Conservation (phyloP, 306 rosid genomes). For the Biancaea sappan region DNA sequence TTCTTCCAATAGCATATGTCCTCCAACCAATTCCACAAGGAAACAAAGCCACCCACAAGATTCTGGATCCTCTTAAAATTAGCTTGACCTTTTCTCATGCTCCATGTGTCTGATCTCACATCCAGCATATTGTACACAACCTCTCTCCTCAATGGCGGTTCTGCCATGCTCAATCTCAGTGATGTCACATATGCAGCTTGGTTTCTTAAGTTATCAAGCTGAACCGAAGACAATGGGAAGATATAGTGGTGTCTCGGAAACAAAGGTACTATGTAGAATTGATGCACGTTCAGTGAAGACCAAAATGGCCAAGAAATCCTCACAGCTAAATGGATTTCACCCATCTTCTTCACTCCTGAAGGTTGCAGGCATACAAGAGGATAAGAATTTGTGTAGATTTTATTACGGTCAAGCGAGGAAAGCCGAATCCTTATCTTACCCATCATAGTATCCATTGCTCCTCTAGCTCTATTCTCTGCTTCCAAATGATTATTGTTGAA, state of each 20-base stretch:
- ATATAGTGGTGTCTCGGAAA: constrained; percentile 43
- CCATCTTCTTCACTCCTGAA: constrained; percentile 52
- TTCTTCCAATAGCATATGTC: constrained; percentile 41
- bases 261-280: constrained; percentile 32
- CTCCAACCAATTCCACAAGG: constrained; percentile 40
- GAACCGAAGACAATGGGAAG: constrained; percentile 43
- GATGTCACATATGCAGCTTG: constrained; percentile 39
- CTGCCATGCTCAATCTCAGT: constrained; percentile 34
- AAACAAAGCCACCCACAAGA: constrained; percentile 25
- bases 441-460: constrained; percentile 35
- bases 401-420: constrained; percentile 35
- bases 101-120: constrained; percentile 47
- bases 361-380: constrained; percentile 47
- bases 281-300: constrained; percentile 26
- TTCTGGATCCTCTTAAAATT: constrained; percentile 40
- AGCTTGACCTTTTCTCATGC: constrained; percentile 44
- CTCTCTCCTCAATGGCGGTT: constrained; percentile 45
- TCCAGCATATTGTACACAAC: constrained; percentile 46
- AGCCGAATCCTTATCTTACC: constrained; percentile 56
- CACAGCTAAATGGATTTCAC: constrained; percentile 55
- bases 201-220: constrained; percentile 41
- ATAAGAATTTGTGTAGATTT: constrained; percentile 51
- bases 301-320: constrained; percentile 44
- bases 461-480: constrained; percentile 24
- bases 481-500: constrained; percentile 50